A percentile compares a stretch with the other conserved stretches of the same genome.
Evolutionary conservation across 108 stramenopile species (phyloP).

Genomic region (Skeletonema grethae): DNA sequence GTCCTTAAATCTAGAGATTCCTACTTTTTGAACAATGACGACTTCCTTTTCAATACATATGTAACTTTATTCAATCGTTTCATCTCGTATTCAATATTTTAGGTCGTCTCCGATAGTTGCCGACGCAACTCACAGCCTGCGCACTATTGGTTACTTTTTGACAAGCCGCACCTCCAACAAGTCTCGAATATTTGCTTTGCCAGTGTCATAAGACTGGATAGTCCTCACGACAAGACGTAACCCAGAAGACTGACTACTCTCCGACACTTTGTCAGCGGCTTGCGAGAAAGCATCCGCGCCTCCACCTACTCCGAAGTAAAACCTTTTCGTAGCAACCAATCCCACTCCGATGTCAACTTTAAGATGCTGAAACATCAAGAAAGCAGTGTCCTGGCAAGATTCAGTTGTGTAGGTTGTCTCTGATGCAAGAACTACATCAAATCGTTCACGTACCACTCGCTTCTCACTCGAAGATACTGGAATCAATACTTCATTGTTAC

Average conservation of each 20-base stretch:
- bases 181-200: slow-evolving; percentile 82
- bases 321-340: slow-evolving; percentile 79
- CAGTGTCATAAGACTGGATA: slow-evolving; percentile 60
- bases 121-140: not conserved
- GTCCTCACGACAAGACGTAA: slow-evolving; percentile 27
- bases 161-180: slow-evolving; percentile 47
- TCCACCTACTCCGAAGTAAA: slow-evolving; percentile 89
- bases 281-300: slow-evolving; percentile 63
- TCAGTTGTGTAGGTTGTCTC: slow-evolving; percentile 79
- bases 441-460: slow-evolving; percentile 35
- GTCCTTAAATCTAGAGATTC: not conserved
- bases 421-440: slow-evolving; percentile 78
- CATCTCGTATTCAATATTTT: not conserved
- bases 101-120: not conserved
- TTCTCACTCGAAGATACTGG: not conserved
- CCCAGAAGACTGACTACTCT: not conserved
- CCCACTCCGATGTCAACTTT: slow-evolving; percentile 60
- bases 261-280: slow-evolving; percentile 26
- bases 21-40: not conserved
- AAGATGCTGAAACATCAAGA: slow-evolving; percentile 60
- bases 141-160: not conserved
- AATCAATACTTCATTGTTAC: slow-evolving; percentile 6
- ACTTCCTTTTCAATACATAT: not conserved
- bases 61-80: not conserved
- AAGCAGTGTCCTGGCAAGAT: slow-evolving; percentile 72